Conservation (phyloP, 192 early-diverging fungal genomes). For the Backusella luteola region DNA sequence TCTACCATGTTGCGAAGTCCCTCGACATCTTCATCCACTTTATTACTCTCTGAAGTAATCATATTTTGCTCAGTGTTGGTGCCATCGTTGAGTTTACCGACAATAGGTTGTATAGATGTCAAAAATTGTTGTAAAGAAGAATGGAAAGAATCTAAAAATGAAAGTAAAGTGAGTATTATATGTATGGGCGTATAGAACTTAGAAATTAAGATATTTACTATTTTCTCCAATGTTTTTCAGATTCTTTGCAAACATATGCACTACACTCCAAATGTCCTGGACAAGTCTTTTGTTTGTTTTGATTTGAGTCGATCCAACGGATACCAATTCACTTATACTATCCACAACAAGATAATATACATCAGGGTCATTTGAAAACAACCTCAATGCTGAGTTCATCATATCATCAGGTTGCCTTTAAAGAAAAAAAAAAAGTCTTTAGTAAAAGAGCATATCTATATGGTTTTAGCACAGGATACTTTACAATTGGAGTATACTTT, state of each 20-base stretch:
- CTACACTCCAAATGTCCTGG: constrained; percentile 51
- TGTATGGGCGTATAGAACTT: background rate
- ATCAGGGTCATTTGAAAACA: constrained; percentile 20
- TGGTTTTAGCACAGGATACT: background rate
- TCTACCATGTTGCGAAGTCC: constrained; percentile 27
- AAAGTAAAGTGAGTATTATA: background rate
- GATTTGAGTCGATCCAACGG: background rate
- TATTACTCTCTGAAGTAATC: background rate
- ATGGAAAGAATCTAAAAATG: constrained; percentile 18
- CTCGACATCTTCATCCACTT: constrained; percentile 22
- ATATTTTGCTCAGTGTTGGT: background rate
- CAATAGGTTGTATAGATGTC: constrained; percentile 23
- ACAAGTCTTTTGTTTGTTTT: constrained; percentile 26
- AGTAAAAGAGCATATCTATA: background rate
- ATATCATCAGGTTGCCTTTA: constrained; percentile 27
- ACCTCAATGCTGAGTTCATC: constrained; percentile 18
- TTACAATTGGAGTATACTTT: constrained; percentile 29
- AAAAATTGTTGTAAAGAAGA: constrained; percentile 22
- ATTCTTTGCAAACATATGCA: constrained; percentile 43
- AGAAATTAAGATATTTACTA: background rate
- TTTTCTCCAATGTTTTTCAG: constrained; percentile 6
- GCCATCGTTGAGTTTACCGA: constrained; percentile 19
- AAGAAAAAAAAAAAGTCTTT: background rate
- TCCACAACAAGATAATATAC: constrained; percentile 29
- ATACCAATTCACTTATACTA: constrained; percentile 20